Base-by-base conservation (phyloP, 352 stramenopile species). In the Elongisporangium undulatum region DNA sequence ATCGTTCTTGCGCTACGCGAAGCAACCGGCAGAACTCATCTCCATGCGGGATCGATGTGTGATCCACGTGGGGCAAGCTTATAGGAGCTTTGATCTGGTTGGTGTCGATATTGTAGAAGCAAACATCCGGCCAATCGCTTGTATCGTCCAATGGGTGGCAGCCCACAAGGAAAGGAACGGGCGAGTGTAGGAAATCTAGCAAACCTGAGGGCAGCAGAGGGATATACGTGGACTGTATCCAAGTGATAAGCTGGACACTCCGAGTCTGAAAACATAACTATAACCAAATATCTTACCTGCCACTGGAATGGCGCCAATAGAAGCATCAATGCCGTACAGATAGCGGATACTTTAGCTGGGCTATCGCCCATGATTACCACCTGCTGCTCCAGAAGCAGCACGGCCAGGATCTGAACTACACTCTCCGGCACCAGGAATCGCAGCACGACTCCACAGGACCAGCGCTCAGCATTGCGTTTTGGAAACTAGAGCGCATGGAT, bases 161-260 rank as follows among this genome's bases (percentile, higher is more conserved):
- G 2, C 82, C 85, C 2, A 79, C 83, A 17, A 95, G 71, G 54
- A 91, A 95, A 10, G 83, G 85, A 4, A 95, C 85, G 9, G 85
- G 83, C 8, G 85, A 95, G 59, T 95, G 85, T 26, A 95, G 65
- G 60, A 95, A 93, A 58, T 93, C 85, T 24, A 92, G 62, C 15
- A 95, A 54, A 9, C 67, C 75, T 20, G 78, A 81, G 17, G 85
- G 85, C 10, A 95, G 53, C 58, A 93, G 53, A 4, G 83, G 85
- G n/a, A 95, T 95, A 49, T 92, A 95, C 13, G 85, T 95, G 17
- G 83, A 95, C 69, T 95, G 23, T 2, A 20, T 15, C 16, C n/a
- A 34, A 51, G 17, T 19, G 12, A 29, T 12, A 16, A 55, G 7
- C 6, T 6, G 24, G 20, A 55, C 9, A 53, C 2, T 24, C 54